A percentile compares a stretch with the other conserved stretches of the same genome.
phyloP scores from a whole-genome alignment of 2,329 filamentous ascomycete genomes.

The Microdochium paspali region DNA sequence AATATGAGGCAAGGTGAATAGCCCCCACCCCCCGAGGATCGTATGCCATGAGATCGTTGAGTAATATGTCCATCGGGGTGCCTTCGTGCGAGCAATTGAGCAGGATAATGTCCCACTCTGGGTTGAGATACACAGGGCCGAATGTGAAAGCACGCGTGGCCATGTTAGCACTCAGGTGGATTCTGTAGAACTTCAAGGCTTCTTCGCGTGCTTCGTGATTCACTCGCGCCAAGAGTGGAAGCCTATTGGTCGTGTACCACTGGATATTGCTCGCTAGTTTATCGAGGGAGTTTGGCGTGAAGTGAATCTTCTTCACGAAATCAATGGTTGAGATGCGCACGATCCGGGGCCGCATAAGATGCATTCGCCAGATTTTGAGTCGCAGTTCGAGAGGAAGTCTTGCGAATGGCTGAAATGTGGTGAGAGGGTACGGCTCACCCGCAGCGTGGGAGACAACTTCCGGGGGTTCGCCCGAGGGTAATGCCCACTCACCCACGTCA shows the following conservation, averaged over 20 bases:
- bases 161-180: constrained; percentile 1
- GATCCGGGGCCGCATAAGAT: constrained; percentile 1
- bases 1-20: not conserved
- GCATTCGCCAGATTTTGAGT: constrained; percentile 1
- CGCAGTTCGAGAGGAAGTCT: not conserved
- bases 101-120: not conserved
- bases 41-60: not conserved
- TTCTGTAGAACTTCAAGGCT: not conserved
- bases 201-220: not conserved
- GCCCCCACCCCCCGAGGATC: not conserved
- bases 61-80: not conserved
- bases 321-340: not conserved
- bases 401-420: not conserved
- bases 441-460: not conserved
- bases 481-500: not conserved
- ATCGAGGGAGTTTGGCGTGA: not conserved
- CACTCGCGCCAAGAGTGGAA: not conserved
- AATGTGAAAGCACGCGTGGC: not conserved
- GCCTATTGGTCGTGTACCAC: constrained; percentile 1
- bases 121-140: not conserved
- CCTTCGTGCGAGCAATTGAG: not conserved
- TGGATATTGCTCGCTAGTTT: not conserved
- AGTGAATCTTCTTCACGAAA: constrained; percentile 1
- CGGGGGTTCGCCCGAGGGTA: not conserved
- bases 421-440: not conserved